Base-by-base conservation (phyloP, 169 alveolate genomes). In the Blepharisma undulans region DNA sequence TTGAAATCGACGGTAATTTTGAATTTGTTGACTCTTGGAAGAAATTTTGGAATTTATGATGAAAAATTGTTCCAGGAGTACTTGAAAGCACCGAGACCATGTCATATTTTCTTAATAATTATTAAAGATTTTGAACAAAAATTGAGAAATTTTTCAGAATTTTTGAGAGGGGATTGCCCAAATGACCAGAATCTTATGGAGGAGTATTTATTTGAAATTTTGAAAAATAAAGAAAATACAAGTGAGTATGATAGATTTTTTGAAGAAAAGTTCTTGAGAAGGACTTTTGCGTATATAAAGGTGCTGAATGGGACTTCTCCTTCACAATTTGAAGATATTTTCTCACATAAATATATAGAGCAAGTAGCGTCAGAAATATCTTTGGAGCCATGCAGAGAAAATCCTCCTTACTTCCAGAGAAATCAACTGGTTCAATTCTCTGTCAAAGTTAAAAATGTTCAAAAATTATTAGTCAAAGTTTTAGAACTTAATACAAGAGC, bases 381-480 rank as follows among this genome's bases (percentile, higher is more conserved):
- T 19, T 59, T 94, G 33, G 87, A 71, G 6, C 82, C 94, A 29
- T 48, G 48, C 25, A 87, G 72, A 14, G 32, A 30, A 61, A 94
- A 91, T 78, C 89, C 78, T 22, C 89, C 81, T 27, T 18, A 71
- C 18, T 92, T 92, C 72, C 36, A 81, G 48, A 91, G 87, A n/a
- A 94, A 92, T 18, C 94, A 91, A 18, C 92, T 86, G 21, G 95
- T 95, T 19, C 84, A 72, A 60, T 84, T 95, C 32, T 27, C 27
- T 25, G 32, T 94, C 34, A 93, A 93, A 27, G 78, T 95, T n/a
- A 95, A 95, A 90, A 95, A 95, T 89, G 85, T 95, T 12, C 93
- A 86, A 30, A 74, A 92, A 33, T 87, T 93, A 25, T 71, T 76
- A 71, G 87, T 94, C 25, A 93, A 92, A 89, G 89, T 95, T 4